A percentile compares a stretch with the other conserved stretches of the same genome.
phyloP scores from a whole-genome alignment of 177 flowering plant genomes.

The Vitis hybrid region DNA sequence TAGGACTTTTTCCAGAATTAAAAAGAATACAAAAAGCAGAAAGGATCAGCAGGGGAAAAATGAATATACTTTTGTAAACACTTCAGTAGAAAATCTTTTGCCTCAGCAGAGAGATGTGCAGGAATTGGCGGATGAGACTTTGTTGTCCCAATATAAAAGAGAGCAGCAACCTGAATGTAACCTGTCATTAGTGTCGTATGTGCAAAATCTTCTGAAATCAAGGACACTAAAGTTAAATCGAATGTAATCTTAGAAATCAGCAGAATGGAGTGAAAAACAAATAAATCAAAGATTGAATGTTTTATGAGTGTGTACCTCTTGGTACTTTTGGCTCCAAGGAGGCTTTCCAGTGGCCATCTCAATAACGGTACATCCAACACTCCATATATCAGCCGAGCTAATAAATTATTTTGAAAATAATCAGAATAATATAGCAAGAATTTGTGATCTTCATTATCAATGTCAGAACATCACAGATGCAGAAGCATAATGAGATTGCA shows the following conservation, averaged over 20 bases:
- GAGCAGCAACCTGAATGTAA: conserved; percentile 76
- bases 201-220: background rate
- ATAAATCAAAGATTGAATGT: background rate
- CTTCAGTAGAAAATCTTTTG: conserved; percentile 84
- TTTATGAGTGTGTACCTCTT: conserved; percentile 53
- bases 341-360: conserved; percentile 99
- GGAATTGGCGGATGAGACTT: conserved; percentile 98
- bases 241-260: background rate
- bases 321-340: conserved; percentile 97
- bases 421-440: background rate
- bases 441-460: too few species aligned
- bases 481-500: background rate
- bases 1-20: background rate
- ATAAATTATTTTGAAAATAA: background rate
- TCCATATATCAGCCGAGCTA: conserved; percentile 99
- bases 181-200: background rate
- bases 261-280: background rate
- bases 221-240: background rate
- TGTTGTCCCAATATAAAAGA: conserved; percentile 86
- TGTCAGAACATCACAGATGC: background rate
- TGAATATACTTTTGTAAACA: conserved; percentile 77
- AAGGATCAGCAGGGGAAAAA: background rate
- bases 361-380: conserved; percentile 98
- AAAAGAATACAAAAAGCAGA: background rate
- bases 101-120: conserved; percentile 85